phyloP scores from a whole-genome alignment of 2,329 filamentous ascomycete genomes.

The Cyanodermella asteris region DNA sequence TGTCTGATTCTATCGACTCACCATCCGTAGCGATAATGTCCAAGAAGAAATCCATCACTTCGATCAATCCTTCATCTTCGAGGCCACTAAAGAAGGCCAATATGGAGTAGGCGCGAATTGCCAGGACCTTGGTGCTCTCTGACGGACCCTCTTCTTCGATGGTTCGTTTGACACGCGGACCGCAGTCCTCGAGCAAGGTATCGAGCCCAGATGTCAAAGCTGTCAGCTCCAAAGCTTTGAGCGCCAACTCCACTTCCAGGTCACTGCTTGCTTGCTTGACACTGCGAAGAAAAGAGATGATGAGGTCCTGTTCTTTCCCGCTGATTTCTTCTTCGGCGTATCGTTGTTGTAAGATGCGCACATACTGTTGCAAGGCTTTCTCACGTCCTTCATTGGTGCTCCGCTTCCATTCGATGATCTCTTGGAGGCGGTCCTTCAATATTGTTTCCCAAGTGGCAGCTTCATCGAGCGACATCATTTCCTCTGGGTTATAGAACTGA shows the following conservation, averaged over 20 bases:
- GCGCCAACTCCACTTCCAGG: slow-evolving; percentile 45
- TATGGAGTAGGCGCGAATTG: slow-evolving; percentile 53
- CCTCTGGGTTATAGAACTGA: slow-evolving; percentile 33
- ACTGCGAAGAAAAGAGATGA: slow-evolving; percentile 45
- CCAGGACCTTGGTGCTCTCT: slow-evolving; percentile 40
- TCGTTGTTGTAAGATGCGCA: slow-evolving; percentile 44
- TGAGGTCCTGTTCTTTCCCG: slow-evolving; percentile 35
- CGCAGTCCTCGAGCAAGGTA: slow-evolving; percentile 26
- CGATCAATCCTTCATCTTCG: slow-evolving; percentile 41
- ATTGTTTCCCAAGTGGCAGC: slow-evolving; percentile 38
- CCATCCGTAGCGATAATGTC: slow-evolving; percentile 68
- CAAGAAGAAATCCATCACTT: slow-evolving; percentile 52
- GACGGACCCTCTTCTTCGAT: slow-evolving; percentile 49
- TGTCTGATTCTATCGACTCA: slow-evolving; percentile 44
- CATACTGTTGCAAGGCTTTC: slow-evolving; percentile 37
- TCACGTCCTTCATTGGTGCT: slow-evolving; percentile 53
- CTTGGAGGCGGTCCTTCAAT: slow-evolving; percentile 43
- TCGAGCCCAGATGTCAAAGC: neutral
- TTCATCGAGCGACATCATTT: slow-evolving; percentile 29
- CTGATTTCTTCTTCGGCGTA: slow-evolving; percentile 43
- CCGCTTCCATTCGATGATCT: slow-evolving; percentile 57
- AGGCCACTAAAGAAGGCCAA: slow-evolving; percentile 57
- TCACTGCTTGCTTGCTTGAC: slow-evolving; percentile 46
- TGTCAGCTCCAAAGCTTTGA: slow-evolving; percentile 28
- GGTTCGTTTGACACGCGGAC: slow-evolving; percentile 34